Conservation (phyloP, 768 basidiomycete genomes). For the Naematelia aurantialba region DNA sequence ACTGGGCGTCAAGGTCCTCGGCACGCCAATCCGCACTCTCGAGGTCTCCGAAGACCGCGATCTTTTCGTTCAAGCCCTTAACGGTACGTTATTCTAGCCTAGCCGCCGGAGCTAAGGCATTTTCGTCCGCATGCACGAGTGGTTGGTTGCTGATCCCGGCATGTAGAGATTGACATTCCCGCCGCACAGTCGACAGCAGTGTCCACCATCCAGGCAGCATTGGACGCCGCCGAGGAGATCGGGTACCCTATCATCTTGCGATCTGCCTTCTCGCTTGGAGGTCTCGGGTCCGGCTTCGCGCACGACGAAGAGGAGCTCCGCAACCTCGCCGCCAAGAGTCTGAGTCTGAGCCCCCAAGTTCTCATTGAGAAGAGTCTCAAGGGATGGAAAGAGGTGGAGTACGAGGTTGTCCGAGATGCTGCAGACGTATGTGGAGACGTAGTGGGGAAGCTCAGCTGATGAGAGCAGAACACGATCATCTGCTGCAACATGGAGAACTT, state of each 20-base stretch:
- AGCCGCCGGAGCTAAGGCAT: too few relatives aligned
- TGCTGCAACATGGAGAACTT: conserved; percentile 88
- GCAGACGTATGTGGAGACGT: conserved; percentile 69
- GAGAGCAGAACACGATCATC: conserved; percentile 85
- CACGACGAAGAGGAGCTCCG: conserved; percentile 89
- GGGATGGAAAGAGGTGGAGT: conserved; percentile 99
- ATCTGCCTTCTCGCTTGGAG: conserved; percentile 89
- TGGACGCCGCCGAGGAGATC: conserved; percentile 82
- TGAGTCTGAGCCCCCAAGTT: conserved; percentile 88
- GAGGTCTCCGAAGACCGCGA: conserved; percentile 97
- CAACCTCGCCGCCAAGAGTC: conserved; percentile 85
- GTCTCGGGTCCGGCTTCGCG: conserved; percentile 96
- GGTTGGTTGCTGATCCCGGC: neutral
- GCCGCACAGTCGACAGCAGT: conserved; percentile 94
- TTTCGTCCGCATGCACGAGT: too few relatives aligned
- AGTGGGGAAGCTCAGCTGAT: conserved; percentile 16
- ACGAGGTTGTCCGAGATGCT: conserved; percentile 96
- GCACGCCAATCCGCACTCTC: conserved; percentile 88
- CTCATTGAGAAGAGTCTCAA: conserved; percentile 97
- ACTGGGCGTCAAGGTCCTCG: conserved; percentile 85
- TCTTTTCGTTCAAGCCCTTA: conserved; percentile 90
- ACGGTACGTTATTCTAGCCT: conserved; percentile 65
- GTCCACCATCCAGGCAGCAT: conserved; percentile 87
- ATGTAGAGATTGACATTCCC: conserved; percentile 88
- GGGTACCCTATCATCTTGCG: conserved; percentile 98